phyloP scores from a whole-genome alignment of 1,284 basidiomycete genomes.

The Afroboletus lepidellus region DNA sequence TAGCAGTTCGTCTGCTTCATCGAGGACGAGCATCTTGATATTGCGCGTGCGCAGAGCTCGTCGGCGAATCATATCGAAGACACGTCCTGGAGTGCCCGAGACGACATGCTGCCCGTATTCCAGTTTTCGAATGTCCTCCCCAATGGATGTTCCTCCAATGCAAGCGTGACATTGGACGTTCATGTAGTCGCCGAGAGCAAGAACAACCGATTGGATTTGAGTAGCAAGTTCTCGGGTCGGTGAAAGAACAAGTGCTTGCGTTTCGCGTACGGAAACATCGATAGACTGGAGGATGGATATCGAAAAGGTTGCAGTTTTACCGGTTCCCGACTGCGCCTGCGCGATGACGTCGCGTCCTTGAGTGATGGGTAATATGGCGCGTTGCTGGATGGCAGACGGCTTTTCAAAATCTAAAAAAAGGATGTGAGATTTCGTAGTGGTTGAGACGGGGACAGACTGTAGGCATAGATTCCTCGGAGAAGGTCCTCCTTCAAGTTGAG shows the following conservation, averaged over 20 bases:
- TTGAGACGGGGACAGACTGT: slow-evolving; percentile 65
- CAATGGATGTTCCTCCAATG: slow-evolving; percentile 96
- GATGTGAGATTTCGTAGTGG: slow-evolving; percentile 1
- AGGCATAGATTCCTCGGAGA: slow-evolving; percentile 96
- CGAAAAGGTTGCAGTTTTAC: slow-evolving; percentile 99
- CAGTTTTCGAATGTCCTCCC: slow-evolving; percentile 97
- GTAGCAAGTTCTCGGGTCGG: slow-evolving; percentile 95
- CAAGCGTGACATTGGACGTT: slow-evolving; percentile 99
- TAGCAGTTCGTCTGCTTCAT: slow-evolving; percentile 96
- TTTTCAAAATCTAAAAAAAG: slow-evolving; percentile 91
- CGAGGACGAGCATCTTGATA: slow-evolving; percentile 99
- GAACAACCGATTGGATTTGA: slow-evolving; percentile 97
- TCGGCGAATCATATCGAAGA: slow-evolving; percentile 99
- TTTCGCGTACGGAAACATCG: slow-evolving; percentile 93
- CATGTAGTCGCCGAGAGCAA: slow-evolving; percentile 98
- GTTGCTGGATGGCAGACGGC: slow-evolving; percentile 98
- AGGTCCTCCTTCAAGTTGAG: slow-evolving; percentile 95
- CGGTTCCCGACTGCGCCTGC: slow-evolving; percentile 98
- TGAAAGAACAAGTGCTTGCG: slow-evolving; percentile 94
- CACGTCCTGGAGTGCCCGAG: slow-evolving; percentile 95
- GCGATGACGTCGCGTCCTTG: slow-evolving; percentile 96
- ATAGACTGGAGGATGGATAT: slow-evolving; percentile 95
- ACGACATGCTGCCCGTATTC: slow-evolving; percentile 99
- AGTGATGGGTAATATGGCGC: slow-evolving; percentile 94
- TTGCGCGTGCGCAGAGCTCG: slow-evolving; percentile 92